Evolutionary conservation across 331 rosid genomes (phyloP).

Genomic region (Dryas integrifolia): DNA sequence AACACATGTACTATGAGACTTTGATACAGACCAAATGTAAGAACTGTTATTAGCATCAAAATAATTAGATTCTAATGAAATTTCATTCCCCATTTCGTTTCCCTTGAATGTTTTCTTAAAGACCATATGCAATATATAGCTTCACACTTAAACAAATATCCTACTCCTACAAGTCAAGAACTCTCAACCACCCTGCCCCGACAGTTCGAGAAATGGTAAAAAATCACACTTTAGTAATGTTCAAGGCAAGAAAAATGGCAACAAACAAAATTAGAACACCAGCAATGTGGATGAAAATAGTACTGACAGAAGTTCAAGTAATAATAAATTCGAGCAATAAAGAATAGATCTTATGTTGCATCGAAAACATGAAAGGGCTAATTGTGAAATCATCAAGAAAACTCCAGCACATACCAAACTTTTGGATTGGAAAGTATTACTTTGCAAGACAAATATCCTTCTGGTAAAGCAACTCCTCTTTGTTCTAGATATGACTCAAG

Average conservation of each 20-base stretch:
- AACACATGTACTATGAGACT: neutral
- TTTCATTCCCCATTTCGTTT: neutral
- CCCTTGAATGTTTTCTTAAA: neutral
- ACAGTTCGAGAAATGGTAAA: neutral
- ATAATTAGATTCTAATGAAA: neutral
- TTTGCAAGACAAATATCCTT: constrained; percentile 69
- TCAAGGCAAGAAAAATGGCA: neutral
- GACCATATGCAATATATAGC: neutral
- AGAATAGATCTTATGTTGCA: neutral
- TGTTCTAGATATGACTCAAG: constrained; percentile 84
- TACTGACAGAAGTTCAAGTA: neutral
- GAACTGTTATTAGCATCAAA: neutral
- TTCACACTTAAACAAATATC: neutral
- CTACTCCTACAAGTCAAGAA: neutral
- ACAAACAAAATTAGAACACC: neutral
- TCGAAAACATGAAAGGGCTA: neutral
- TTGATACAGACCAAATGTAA: neutral
- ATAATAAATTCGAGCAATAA: neutral
- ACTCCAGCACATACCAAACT: constrained; percentile 50
- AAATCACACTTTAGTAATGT: neutral
- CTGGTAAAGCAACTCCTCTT: constrained; percentile 74
- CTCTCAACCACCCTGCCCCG: neutral
- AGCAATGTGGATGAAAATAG: neutral
- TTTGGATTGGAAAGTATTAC: constrained; percentile 84
- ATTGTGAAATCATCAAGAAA: neutral